A percentile compares a stretch with the other conserved stretches of the same genome.
phyloP scores from a whole-genome alignment of 495 filamentous ascomycete species.

The Amniculicola lignicola region DNA sequence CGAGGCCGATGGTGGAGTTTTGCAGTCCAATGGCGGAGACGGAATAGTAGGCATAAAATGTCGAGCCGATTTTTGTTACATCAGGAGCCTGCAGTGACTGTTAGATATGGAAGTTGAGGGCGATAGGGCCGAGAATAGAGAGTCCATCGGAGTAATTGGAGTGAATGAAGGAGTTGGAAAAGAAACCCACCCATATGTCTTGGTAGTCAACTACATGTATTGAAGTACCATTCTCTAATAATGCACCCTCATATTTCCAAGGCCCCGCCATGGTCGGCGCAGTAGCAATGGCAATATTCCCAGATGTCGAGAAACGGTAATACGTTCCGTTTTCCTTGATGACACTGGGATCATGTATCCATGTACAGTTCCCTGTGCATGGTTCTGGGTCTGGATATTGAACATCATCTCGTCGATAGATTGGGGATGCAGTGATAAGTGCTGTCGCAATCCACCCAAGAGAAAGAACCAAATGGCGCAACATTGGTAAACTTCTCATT shows the following conservation, averaged over 20 bases:
- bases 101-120: not conserved
- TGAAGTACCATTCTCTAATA: slow-evolving; percentile 52
- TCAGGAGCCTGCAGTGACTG: slow-evolving; percentile 61
- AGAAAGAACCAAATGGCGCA: no score
- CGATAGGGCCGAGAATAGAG: not conserved
- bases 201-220: slow-evolving; percentile 53
- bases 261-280: slow-evolving; percentile 58
- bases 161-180: not conserved
- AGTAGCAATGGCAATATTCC: slow-evolving; percentile 57
- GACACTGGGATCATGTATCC: slow-evolving; percentile 61
- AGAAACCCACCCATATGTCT: slow-evolving; percentile 56
- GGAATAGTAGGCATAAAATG: slow-evolving; percentile 70
- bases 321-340: slow-evolving; percentile 63
- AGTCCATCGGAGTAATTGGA: not conserved
- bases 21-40: slow-evolving; percentile 61
- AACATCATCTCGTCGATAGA: not conserved
- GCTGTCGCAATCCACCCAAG: no score
- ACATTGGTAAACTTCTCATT: no score
- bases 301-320: slow-evolving; percentile 67
- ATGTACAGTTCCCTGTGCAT: slow-evolving; percentile 59
- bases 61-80: slow-evolving; percentile 51
- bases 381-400: slow-evolving; percentile 46
- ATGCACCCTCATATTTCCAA: slow-evolving; percentile 58
- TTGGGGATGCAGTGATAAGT: slow-evolving; percentile 1
- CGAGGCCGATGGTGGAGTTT: slow-evolving; percentile 62